phyloP scores from a whole-genome alignment of 2,329 filamentous ascomycete species.

The Paraphaeosphaeria minitans region DNA sequence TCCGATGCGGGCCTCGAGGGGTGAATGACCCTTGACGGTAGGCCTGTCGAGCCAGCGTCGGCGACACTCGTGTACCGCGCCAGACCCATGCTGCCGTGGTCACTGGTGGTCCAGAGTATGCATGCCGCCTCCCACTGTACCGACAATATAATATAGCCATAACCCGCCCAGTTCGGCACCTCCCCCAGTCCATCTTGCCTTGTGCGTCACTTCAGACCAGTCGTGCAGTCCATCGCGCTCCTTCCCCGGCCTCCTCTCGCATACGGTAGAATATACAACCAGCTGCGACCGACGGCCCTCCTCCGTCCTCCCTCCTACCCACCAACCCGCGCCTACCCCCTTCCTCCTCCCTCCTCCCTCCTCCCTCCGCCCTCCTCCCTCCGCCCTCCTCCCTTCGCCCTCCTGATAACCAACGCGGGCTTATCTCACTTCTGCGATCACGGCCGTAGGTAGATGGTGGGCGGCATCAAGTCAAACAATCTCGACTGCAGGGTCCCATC shows the following conservation, averaged over 20 bases:
- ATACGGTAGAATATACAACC: background rate
- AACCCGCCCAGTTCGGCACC: background rate
- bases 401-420: background rate
- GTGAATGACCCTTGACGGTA: background rate
- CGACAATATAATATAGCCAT: background rate
- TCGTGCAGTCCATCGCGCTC: background rate
- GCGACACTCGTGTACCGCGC: conserved; percentile 7
- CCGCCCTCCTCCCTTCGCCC: too few species aligned
- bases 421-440: background rate
- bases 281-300: conserved; percentile 3
- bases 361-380: too few species aligned
- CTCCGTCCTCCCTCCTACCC: background rate
- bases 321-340: background rate
- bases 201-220: background rate
- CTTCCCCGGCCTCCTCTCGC: background rate
- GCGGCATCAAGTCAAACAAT: background rate
- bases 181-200: background rate
- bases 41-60: background rate
- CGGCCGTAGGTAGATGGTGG: too few species aligned
- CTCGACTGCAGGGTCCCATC: background rate
- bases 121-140: background rate
- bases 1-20: conserved; percentile 3
- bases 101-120: background rate
- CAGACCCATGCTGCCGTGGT: background rate
- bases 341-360: too few species aligned